Conservation (phyloP, 2,329 filamentous ascomycete genomes). For the Penicillium sp. region DNA sequence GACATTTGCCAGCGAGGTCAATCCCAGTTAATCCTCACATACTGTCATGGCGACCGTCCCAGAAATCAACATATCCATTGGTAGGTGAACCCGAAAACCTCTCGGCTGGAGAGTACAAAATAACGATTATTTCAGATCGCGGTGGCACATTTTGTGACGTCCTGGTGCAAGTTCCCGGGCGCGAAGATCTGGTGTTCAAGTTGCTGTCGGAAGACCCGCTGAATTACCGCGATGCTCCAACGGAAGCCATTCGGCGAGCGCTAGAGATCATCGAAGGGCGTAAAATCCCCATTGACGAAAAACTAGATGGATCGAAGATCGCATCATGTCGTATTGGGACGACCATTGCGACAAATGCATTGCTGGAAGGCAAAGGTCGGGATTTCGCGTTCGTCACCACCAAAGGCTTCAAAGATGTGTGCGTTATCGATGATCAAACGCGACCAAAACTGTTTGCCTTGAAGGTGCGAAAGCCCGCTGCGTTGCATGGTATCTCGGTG, state of each 20-base stretch:
- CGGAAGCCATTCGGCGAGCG: conserved; percentile 79
- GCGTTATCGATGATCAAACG: conserved; percentile 77
- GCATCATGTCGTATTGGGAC: conserved; percentile 79
- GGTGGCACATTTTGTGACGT: conserved; percentile 36
- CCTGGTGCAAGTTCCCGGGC: conserved; percentile 25
- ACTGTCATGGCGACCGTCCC: neutral
- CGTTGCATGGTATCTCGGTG: conserved; percentile 75
- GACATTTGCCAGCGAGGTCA: too few species aligned
- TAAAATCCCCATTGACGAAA: conserved; percentile 17
- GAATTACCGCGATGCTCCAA: conserved; percentile 55
- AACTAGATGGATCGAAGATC: conserved; percentile 10
- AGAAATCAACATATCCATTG: neutral
- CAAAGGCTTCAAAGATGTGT: conserved; percentile 65
- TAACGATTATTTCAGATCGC: conserved; percentile 15
- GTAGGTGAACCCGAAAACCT: neutral
- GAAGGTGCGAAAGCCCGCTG: conserved; percentile 79
- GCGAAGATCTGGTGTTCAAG: conserved; percentile 31
- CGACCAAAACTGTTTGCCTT: conserved; percentile 84
- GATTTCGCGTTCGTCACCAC: conserved; percentile 82
- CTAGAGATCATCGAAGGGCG: conserved; percentile 46
- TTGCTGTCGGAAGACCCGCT: conserved; percentile 32
- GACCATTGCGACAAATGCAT: conserved; percentile 86
- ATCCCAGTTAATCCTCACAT: neutral
- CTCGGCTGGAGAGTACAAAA: neutral
- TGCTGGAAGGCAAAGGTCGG: conserved; percentile 84